Percentiles rank a stretch among this genome's conserved stretches.
These are phyloP conservation scores for Yamadazyma insecticola DNA, from an alignment of 805 yeast species.

Conservation along the genomic window DNA sequence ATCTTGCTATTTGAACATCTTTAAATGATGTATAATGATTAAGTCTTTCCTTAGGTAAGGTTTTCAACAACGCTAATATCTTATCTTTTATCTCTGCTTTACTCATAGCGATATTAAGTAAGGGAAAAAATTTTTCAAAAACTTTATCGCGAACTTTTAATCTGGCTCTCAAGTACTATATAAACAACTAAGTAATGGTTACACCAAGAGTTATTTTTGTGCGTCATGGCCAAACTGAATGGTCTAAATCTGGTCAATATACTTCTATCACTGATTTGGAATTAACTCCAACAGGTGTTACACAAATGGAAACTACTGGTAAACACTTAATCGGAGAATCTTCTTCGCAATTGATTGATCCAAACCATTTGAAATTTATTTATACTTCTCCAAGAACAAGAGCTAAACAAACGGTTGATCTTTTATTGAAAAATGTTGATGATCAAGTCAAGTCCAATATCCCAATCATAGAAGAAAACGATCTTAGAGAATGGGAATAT, in stretches of 20 bases:
- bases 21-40: slow-evolving; percentile 69
- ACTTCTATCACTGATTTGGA: slow-evolving; percentile 83
- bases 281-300: slow-evolving; percentile 72
- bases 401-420: slow-evolving; percentile 69
- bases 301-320: slow-evolving; percentile 75
- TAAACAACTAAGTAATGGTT: background rate
- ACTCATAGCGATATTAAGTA: slow-evolving; percentile 17
- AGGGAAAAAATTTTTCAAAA: background rate
- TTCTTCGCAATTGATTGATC: slow-evolving; percentile 54
- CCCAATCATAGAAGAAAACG: slow-evolving; percentile 51
- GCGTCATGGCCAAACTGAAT: slow-evolving; percentile 90
- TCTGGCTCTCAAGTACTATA: background rate
- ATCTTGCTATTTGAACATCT: slow-evolving; percentile 50
- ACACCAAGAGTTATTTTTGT: slow-evolving; percentile 69
- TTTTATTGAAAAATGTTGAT: slow-evolving; percentile 50
- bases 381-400: slow-evolving; percentile 79
- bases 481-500: slow-evolving; percentile 91
- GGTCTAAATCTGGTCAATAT: slow-evolving; percentile 93
- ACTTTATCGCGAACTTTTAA: no score
- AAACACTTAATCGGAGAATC: slow-evolving; percentile 56
- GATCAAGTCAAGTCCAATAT: slow-evolving; percentile 39
- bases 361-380: slow-evolving; percentile 56
- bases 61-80: slow-evolving; percentile 53
- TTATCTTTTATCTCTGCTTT: slow-evolving; percentile 50
- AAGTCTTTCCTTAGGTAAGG: slow-evolving; percentile 65